phyloP scores from a whole-genome alignment of 75 land plant genomes.

The Sequoia sempervirens region DNA sequence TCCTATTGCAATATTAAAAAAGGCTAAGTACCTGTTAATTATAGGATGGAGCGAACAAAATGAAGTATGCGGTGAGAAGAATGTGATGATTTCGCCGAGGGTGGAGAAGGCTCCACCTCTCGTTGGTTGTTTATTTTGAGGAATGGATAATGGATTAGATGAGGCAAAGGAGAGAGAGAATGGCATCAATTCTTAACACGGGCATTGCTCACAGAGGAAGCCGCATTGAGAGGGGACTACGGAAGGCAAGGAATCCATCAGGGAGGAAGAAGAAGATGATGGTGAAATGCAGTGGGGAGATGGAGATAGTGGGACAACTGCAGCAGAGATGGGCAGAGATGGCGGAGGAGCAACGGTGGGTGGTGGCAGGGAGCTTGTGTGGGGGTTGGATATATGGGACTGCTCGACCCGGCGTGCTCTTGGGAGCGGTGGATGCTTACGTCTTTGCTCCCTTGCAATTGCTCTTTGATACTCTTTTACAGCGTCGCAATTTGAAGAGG shows the following conservation, averaged over 20 bases:
- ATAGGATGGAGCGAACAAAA: too few relatives aligned
- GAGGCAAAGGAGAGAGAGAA: too few relatives aligned
- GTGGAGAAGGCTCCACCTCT: too few relatives aligned
- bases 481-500: constrained; percentile 70
- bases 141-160: too few relatives aligned
- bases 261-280: background rate
- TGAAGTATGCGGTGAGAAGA: too few relatives aligned
- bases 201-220: too few relatives aligned
- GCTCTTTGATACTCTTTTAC: constrained; percentile 44
- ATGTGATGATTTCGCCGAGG: too few relatives aligned
- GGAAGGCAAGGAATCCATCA: background rate
- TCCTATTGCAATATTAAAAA: too few relatives aligned
- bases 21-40: too few relatives aligned
- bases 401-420: constrained; percentile 85
- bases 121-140: too few relatives aligned
- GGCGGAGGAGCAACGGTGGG: constrained; percentile 11
- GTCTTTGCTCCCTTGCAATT: constrained; percentile 80
- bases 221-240: background rate
- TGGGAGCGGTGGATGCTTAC: constrained; percentile 89
- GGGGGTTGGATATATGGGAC: constrained; percentile 63
- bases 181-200: too few relatives aligned
- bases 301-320: background rate
- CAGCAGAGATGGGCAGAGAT: background rate
- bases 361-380: background rate
- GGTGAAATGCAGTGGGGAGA: background rate